Base-by-base conservation (phyloP, 2,329 filamentous ascomycete species). In the Nemania sp. region DNA sequence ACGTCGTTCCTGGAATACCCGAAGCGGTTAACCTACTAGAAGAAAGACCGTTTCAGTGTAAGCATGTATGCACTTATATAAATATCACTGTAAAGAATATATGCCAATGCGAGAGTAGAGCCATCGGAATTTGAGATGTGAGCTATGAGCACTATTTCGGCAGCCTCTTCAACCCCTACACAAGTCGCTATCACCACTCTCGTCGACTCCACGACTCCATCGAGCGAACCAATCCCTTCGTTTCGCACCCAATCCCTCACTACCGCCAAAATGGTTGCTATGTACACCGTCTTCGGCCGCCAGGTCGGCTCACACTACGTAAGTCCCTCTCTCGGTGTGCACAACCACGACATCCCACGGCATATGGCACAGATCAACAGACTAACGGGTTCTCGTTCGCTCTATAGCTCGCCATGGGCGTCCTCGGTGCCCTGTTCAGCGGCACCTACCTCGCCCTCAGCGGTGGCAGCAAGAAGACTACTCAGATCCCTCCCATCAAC, bases 301-400 rank as follows among this genome's bases (percentile, higher is more conserved):
- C 84, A 88, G 80, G 79, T 89, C 79, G 87, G 83, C 82, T 87
- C 87, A 70, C 87, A 89, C 83, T 84, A 87, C 81, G 87, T 89
- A 75, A 77, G 87, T 85, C 62, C 38, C 67, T 52, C 63, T 26
- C 66, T 32, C 10, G 41, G 18, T 2, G 10, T 65, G n/a, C 69
- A 10, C 8, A 22, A 27, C 26, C 18, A 6, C 20, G 11, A 35
- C 41, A 11, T 35, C 20, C 41, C 11, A 24, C 41, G 26, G 41
- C 58, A 35, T 29, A 13, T n/a, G 10, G 15, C 20, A 15, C 43
- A 45, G 47, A 63, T 26, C 27, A 27, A 29, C 13, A 18, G 27
- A 60, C 74, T 76, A 68, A 76, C 70, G 62, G 32, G 27, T 49
- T 62, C 69, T 55, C 56, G 41, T n/a, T n/a, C n/a, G n/a, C 43